Evolutionary conservation across 1,139 yeast species (phyloP).

Genomic region (Saccharomyces hybrid): DNA sequence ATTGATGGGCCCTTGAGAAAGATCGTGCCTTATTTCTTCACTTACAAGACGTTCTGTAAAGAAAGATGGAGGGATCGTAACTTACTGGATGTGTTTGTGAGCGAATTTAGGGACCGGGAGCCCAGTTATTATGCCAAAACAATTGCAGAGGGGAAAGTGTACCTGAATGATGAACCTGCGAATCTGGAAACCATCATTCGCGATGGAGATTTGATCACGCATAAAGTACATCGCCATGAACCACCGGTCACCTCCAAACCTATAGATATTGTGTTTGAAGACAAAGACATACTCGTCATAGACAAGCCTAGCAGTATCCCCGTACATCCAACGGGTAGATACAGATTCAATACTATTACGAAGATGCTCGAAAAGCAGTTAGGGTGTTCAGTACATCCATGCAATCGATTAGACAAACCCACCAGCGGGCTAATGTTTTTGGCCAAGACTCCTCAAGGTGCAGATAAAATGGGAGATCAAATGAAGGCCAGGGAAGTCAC

Average conservation of each 20-base stretch:
- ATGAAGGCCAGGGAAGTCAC: conserved; percentile 66
- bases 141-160: conserved; percentile 64
- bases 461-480: conserved; percentile 67
- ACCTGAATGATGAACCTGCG: conserved; percentile 60
- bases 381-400: conserved; percentile 66
- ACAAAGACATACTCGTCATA: conserved; percentile 71
- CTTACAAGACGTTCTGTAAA: conserved; percentile 86
- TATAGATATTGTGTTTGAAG: conserved; percentile 67
- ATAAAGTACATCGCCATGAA: conserved; percentile 81
- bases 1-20: conserved; percentile 58
- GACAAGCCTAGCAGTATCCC: conserved; percentile 95
- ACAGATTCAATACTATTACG: conserved; percentile 75
- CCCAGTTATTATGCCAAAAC: conserved; percentile 62
- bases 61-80: conserved; percentile 81
- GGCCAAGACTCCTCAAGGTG: conserved; percentile 75
- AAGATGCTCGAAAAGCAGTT: conserved; percentile 64
- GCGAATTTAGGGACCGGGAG: conserved; percentile 78
- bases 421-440: conserved; percentile 93
- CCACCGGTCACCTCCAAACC: conserved; percentile 74
- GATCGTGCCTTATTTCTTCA: conserved; percentile 78
- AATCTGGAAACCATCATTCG: conserved; percentile 54
- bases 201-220: conserved; percentile 81
- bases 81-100: conserved; percentile 66
- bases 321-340: conserved; percentile 93
- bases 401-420: conserved; percentile 80